phyloP scores from a whole-genome alignment of 1,284 basidiomycete genomes.

The Baeospora myosura region DNA sequence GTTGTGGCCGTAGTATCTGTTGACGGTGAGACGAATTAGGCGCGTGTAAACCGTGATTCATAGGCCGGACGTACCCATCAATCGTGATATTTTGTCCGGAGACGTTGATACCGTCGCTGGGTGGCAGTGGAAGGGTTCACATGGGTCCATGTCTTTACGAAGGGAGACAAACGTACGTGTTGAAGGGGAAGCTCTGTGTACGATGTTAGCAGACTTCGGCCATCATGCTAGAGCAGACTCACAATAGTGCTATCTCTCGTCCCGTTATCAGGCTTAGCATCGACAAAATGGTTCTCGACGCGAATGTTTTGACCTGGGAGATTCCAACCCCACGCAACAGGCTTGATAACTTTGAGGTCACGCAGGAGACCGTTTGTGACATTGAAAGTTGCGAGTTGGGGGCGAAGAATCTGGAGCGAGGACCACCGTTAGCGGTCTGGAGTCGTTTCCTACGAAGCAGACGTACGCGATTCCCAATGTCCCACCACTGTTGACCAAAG shows the following conservation, averaged over 20 bases:
- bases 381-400: conserved; percentile 41
- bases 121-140: neutral
- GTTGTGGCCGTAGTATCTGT: conserved; percentile 38
- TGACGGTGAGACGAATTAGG: conserved; percentile 3
- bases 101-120: conserved; percentile 33
- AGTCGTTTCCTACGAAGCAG: neutral
- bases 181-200: conserved; percentile 36
- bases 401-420: conserved; percentile 30
- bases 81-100: conserved; percentile 35
- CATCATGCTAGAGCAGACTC: conserved; percentile 9
- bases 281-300: conserved; percentile 37
- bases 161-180: conserved; percentile 27
- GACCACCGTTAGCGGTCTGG: neutral
- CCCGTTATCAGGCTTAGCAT: conserved; percentile 33
- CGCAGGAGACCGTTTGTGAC: conserved; percentile 33
- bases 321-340: conserved; percentile 42
- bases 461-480: conserved; percentile 32
- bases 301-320: conserved; percentile 36
- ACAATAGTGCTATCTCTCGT: conserved; percentile 29
- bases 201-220: neutral
- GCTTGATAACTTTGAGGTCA: conserved; percentile 40
- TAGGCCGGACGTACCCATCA: too few species aligned
- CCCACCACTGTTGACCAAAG: conserved; percentile 44
- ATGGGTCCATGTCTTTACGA: neutral
- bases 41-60: conserved; percentile 2